Evolutionary conservation across 73 alveolate species (phyloP).

Genomic region (Effrenium voratum): DNA sequence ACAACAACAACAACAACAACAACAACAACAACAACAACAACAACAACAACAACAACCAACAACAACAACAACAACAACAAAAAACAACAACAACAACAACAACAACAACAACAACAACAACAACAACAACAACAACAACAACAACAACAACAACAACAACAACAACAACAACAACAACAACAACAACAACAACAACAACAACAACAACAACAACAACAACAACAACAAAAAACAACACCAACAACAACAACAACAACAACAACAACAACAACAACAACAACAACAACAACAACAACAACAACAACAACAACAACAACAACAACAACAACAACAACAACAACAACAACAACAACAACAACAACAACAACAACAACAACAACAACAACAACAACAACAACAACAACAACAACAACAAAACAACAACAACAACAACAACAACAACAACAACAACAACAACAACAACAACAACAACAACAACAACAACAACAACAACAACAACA

Average conservation of each 20-base stretch:
- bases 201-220: too few relatives aligned
- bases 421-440: neutral
- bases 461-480: neutral
- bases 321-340: neutral
- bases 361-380: neutral
- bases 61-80: too few relatives aligned
- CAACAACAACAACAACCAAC: too few relatives aligned
- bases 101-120: too few relatives aligned
- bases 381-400: neutral
- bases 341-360: neutral
- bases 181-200: too few relatives aligned
- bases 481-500: neutral
- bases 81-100: too few relatives aligned
- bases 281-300: neutral
- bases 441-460: neutral
- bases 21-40: too few relatives aligned
- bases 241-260: neutral
- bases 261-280: neutral
- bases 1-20: too few relatives aligned
- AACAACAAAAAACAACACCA: too few relatives aligned
- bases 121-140: too few relatives aligned
- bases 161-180: too few relatives aligned
- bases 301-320: neutral
- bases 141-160: too few relatives aligned
- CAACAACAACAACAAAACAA: neutral